phyloP scores from a whole-genome alignment of 129 eudicot genomes.

The Logfia minima region DNA sequence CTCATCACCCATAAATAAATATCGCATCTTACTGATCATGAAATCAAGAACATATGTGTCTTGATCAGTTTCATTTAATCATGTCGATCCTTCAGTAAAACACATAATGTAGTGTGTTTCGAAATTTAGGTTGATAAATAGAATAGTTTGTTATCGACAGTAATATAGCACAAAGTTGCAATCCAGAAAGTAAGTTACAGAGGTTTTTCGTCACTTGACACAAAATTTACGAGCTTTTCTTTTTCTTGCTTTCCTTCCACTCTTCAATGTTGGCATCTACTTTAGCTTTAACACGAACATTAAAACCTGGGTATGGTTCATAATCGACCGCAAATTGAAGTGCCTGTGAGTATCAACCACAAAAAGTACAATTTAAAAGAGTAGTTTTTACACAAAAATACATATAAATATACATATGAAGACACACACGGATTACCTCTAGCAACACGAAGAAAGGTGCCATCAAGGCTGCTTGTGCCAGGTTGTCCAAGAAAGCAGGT shows the following conservation, averaged over 20 bases:
- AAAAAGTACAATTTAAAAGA: background rate
- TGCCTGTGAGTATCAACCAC: constrained; percentile 44
- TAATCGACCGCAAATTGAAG: constrained; percentile 61
- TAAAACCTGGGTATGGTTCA: constrained; percentile 94
- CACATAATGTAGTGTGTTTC: background rate
- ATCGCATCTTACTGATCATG: constrained; percentile 74
- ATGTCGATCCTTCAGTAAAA: background rate
- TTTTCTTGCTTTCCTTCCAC: constrained; percentile 76
- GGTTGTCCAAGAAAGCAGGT: constrained; percentile 89
- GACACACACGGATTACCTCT: constrained; percentile 53
- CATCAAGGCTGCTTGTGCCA: constrained; percentile 79
- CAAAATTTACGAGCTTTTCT: constrained; percentile 46
- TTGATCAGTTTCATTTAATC: background rate
- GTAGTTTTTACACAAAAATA: background rate
- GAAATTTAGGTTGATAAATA: background rate
- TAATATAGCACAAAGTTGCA: background rate
- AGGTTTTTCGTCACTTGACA: constrained; percentile 11
- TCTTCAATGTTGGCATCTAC: constrained; percentile 70
- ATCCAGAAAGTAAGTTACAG: constrained; percentile 15
- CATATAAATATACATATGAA: background rate
- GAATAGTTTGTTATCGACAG: background rate
- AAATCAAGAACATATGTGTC: constrained; percentile 82
- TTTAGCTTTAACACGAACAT: constrained; percentile 58
- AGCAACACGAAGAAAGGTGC: constrained; percentile 92
- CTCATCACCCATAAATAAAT: constrained; percentile 75